Conservation (phyloP, 208 protist species). For the Trypanosoma melophagium region DNA sequence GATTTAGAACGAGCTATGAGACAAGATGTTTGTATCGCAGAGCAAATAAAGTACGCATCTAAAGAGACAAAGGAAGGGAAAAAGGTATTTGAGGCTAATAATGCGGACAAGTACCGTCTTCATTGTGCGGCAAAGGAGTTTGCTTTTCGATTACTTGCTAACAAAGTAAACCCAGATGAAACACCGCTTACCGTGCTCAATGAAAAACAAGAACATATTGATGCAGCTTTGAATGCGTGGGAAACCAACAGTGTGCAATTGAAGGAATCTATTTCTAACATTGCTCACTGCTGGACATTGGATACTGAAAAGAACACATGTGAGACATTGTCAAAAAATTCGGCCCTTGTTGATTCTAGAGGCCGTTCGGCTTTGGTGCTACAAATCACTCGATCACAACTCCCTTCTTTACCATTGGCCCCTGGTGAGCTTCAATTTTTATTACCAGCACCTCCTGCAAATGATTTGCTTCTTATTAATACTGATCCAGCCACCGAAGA, state of each 20-base stretch:
- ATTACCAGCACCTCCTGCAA: constrained; percentile 29
- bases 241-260: constrained; percentile 47
- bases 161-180: constrained; percentile 37
- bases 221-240: constrained; percentile 59
- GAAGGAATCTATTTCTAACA: constrained; percentile 61
- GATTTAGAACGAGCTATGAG: constrained; percentile 64
- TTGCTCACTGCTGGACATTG: constrained; percentile 54
- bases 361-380: constrained; percentile 35
- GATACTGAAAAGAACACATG: constrained; percentile 50
- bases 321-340: constrained; percentile 36
- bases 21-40: constrained; percentile 58
- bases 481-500: constrained; percentile 33
- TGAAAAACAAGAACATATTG: constrained; percentile 61
- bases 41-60: constrained; percentile 73
- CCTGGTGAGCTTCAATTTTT: constrained; percentile 63
- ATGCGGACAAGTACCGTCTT: constrained; percentile 62
- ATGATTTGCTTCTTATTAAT: constrained; percentile 52
- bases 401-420: constrained; percentile 48
- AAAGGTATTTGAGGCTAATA: constrained; percentile 54
- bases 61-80: constrained; percentile 74
- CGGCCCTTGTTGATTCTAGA: constrained; percentile 43
- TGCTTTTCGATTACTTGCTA: constrained; percentile 60
- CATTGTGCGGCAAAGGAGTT: constrained; percentile 70
- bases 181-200: constrained; percentile 42
- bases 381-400: constrained; percentile 34